Percentiles rank a stretch among this genome's conserved stretches.
Evolutionary conservation across 2,329 filamentous ascomycete genomes (phyloP).

Genomic region (Aureobasidium leucospermi): DNA sequence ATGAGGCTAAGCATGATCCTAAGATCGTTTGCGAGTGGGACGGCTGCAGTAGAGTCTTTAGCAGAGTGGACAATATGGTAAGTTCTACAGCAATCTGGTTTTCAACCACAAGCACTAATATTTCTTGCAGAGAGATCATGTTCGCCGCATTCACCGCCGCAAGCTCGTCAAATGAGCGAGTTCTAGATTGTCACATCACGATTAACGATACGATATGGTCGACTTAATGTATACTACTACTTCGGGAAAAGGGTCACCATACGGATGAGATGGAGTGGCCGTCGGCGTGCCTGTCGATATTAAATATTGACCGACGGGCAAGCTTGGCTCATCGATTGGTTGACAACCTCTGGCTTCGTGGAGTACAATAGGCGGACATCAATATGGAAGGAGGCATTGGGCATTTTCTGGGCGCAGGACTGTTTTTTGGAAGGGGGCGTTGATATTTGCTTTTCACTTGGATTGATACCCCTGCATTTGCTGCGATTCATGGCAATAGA

Average conservation of each 20-base stretch:
- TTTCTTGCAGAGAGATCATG: constrained; percentile 19
- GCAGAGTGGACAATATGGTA: constrained; percentile 56
- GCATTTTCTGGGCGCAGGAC: background rate
- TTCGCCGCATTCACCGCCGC: constrained; percentile 19
- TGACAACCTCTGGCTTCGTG: background rate
- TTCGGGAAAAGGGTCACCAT: background rate
- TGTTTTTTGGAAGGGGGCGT: background rate
- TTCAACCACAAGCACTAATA: constrained; percentile 4
- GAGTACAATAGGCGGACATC: background rate
- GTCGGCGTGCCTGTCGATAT: constrained; percentile 4
- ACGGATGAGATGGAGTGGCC: background rate
- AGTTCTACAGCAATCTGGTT: constrained; percentile 16
- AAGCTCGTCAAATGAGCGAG: constrained; percentile 6
- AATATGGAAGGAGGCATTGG: background rate
- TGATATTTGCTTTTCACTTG: background rate
- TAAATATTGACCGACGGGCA: background rate
- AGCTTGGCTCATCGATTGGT: constrained; percentile 1
- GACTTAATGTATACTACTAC: constrained; percentile 4
- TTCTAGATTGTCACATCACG: background rate
- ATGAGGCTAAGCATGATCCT: constrained; percentile 57
- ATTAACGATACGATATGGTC: background rate
- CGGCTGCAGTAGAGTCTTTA: constrained; percentile 52
- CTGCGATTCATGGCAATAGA: constrained; percentile 9
- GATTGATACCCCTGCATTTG: constrained; percentile 12
- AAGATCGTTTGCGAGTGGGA: constrained; percentile 53